Conservation (phyloP, 805 yeast genomes). For the Wickerhamiella shivajii region DNA sequence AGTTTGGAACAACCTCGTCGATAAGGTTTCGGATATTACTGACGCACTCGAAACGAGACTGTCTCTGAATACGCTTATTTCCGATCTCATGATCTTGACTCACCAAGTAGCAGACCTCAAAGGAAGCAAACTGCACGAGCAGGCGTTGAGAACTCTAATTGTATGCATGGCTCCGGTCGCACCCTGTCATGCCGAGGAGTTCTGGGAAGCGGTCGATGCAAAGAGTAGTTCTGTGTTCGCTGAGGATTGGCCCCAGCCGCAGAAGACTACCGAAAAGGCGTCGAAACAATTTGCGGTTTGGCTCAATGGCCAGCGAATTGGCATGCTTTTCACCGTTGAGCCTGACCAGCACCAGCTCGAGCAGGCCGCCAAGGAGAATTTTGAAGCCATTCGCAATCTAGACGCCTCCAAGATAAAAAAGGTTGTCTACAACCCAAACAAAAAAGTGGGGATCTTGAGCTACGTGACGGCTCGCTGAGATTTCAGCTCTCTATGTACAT, state of each 20-base stretch:
- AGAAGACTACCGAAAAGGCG: slow-evolving; percentile 28
- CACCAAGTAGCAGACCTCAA: slow-evolving; percentile 27
- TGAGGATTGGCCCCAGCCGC: slow-evolving; percentile 51
- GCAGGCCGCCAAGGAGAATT: not conserved
- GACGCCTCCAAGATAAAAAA: slow-evolving; percentile 2
- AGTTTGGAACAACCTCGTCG: slow-evolving; percentile 44
- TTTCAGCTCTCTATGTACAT: slow-evolving; percentile 3
- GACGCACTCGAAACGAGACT: slow-evolving; percentile 43
- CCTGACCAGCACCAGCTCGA: slow-evolving; percentile 11
- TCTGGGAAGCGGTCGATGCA: slow-evolving; percentile 41
- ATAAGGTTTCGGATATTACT: slow-evolving; percentile 35
- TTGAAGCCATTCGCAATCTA: not conserved
- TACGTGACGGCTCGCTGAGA: not conserved
- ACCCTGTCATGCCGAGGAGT: slow-evolving; percentile 73
- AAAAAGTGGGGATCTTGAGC: slow-evolving; percentile 2
- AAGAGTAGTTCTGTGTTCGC: slow-evolving; percentile 29
- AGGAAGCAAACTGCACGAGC: slow-evolving; percentile 27
- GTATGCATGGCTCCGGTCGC: slow-evolving; percentile 64
- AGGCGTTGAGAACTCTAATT: slow-evolving; percentile 33
- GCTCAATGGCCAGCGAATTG: slow-evolving; percentile 48
- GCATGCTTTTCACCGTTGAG: slow-evolving; percentile 4
- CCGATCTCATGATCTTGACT: slow-evolving; percentile 80
- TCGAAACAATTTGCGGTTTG: slow-evolving; percentile 40
- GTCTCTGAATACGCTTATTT: slow-evolving; percentile 69
- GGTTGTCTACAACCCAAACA: slow-evolving; percentile 13